Conservation (phyloP, 371 early-diverging fungal species). For the Mucor ambiguus region DNA sequence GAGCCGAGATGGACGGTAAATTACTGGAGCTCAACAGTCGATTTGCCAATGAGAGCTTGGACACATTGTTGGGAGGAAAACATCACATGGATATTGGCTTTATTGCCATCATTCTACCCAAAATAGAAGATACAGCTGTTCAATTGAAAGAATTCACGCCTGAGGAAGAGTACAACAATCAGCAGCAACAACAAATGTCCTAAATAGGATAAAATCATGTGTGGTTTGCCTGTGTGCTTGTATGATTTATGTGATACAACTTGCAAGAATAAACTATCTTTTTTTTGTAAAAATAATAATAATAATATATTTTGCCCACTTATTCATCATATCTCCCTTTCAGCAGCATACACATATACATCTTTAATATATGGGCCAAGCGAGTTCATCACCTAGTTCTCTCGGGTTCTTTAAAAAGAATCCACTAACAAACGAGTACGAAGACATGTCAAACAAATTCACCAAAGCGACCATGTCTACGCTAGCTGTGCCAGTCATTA, state of each 20-base stretch:
- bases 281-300: too few relatives aligned
- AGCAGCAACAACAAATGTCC: conserved; percentile 2
- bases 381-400: conserved; percentile 30
- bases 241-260: conserved; percentile 2
- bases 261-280: background rate
- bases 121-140: conserved; percentile 28
- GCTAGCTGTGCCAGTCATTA: conserved; percentile 47
- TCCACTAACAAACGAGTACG: conserved; percentile 32
- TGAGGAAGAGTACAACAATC: conserved; percentile 24
- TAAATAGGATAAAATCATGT: conserved; percentile 10
- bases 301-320: background rate
- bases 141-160: conserved; percentile 29
- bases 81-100: conserved; percentile 44
- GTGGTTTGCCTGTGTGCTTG: background rate
- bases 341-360: background rate
- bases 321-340: background rate
- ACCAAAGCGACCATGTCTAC: conserved; percentile 46
- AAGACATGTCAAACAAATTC: conserved; percentile 44
- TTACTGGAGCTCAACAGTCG: conserved; percentile 46
- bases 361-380: conserved; percentile 40
- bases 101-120: conserved; percentile 47
- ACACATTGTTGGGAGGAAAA: conserved; percentile 18
- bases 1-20: conserved; percentile 45
- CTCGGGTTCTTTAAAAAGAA: conserved; percentile 27
- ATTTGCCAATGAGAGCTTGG: conserved; percentile 24